Base-by-base conservation (phyloP, 2,329 filamentous ascomycete genomes). In the Aspergillus versicolor region DNA sequence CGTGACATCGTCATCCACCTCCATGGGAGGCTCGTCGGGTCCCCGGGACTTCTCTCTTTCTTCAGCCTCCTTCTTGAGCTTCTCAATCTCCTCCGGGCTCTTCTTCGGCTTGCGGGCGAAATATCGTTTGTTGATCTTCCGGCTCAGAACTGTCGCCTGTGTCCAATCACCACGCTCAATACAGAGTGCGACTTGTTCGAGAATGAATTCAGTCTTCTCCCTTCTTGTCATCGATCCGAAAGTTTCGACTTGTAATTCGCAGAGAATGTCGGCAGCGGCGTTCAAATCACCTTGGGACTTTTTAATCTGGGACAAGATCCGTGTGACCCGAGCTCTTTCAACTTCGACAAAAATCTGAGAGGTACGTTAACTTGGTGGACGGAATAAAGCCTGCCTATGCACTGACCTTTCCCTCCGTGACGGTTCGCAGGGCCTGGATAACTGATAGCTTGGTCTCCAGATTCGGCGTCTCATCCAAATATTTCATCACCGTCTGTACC, bases 171-270 rank as follows among this genome's bases (percentile, higher is more conserved):
- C 90, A 69, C 88, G 93, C 77, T 97, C 89, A 74, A 99, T 97
- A 79, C 94, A 99, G 52, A 99, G 84, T 34, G 87, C 84, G 41
- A 97, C 93, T 77, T 99, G 94, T 61, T 95, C 90, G 52, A 99
- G 82, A 70, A 99, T 99, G 74, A 99, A 99, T 71, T 97, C 94
- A 4, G 92, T 97, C 88, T 99, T 99, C 76, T 99, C 94, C 67
- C 94, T 86, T 67, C 94, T 85, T 62, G 91, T 89, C 94, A 99
- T 99, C 21, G 93, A 97, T 8, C 94, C 94, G 74, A 99, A 99
- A 0, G 94, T 99, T 82, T 99, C 94, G 49, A 99, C 94, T 75
- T 99, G 94, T 59, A 99, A 83, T 79, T 99, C 94, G 77, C 94
- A 99, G 38, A 99, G 84, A 61, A 94, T 94, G 67, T 97, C 93